phyloP scores from a whole-genome alignment of 257 asterid genomes.

The Penstemon newberryi region DNA sequence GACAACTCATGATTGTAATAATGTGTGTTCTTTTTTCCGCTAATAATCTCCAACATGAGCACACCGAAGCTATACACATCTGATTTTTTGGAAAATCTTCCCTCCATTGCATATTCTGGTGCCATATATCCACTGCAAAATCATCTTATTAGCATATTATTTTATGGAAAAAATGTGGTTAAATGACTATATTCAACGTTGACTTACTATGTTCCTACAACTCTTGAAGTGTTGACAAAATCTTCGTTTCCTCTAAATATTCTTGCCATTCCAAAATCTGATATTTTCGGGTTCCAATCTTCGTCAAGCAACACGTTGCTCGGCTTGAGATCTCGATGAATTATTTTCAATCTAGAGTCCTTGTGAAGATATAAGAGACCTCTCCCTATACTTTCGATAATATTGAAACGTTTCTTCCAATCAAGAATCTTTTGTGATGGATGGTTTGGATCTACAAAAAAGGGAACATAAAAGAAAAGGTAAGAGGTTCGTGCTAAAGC shows the following conservation, averaged over 20 bases:
- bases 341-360: constrained; percentile 42
- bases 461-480: too few species aligned
- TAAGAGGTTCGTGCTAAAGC: too few species aligned
- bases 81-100: constrained; percentile 36
- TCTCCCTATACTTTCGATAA: constrained; percentile 39
- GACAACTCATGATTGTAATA: constrained; percentile 30
- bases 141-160: neutral
- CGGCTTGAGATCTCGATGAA: constrained; percentile 44
- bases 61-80: constrained; percentile 40
- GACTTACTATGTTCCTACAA: constrained; percentile 47
- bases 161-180: too few species aligned
- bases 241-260: constrained; percentile 41
- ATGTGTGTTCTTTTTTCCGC: constrained; percentile 34
- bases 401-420: constrained; percentile 39
- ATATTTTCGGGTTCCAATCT: constrained; percentile 43
- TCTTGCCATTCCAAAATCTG: constrained; percentile 51
- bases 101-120: constrained; percentile 41
- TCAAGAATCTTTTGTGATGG: constrained; percentile 20
- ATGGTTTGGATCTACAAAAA: neutral
- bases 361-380: constrained; percentile 47
- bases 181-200: neutral
- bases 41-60: constrained; percentile 31
- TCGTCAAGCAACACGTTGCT: constrained; percentile 42
- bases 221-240: constrained; percentile 38
- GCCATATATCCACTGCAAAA: constrained; percentile 44